Evolutionary conservation across 2,329 filamentous ascomycete species (phyloP).

Genomic region (Calonectria pauciramosa): DNA sequence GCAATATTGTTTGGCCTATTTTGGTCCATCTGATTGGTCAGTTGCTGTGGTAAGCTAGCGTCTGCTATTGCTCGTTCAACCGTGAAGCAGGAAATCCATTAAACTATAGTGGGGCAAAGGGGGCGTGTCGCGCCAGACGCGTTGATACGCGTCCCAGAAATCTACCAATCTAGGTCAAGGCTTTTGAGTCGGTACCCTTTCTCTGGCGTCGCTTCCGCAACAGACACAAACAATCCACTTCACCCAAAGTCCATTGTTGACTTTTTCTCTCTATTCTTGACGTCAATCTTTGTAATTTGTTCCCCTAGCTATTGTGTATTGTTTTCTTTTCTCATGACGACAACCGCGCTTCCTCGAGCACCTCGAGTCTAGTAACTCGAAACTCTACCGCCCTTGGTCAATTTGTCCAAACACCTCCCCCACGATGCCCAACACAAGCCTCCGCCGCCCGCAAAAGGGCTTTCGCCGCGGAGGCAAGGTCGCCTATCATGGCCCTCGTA

Average conservation of each 20-base stretch:
- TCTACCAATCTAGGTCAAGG: constrained; percentile 45
- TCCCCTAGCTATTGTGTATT: background rate
- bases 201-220: constrained; percentile 34
- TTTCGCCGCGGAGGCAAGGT: constrained; percentile 78
- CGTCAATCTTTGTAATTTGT: constrained; percentile 22
- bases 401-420: constrained; percentile 15
- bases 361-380: constrained; percentile 40
- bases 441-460: constrained; percentile 74
- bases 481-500: constrained; percentile 77
- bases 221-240: constrained; percentile 41
- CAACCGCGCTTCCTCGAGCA: constrained; percentile 24
- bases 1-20: background rate
- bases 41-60: background rate
- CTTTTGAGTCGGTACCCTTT: constrained; percentile 37
- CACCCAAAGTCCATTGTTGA: constrained; percentile 35
- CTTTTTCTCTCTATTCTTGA: constrained; percentile 29
- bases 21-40: background rate
- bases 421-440: constrained; percentile 71
- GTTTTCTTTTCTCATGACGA: constrained; percentile 34
- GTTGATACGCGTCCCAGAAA: constrained; percentile 51
- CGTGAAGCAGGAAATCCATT: constrained; percentile 46
- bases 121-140: constrained; percentile 48
- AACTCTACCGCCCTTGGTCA: constrained; percentile 11
- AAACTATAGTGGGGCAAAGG: constrained; percentile 44
- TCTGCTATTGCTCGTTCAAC: background rate